Conservation (phyloP, 306 rosid genomes). For the Biancaea sappan region DNA sequence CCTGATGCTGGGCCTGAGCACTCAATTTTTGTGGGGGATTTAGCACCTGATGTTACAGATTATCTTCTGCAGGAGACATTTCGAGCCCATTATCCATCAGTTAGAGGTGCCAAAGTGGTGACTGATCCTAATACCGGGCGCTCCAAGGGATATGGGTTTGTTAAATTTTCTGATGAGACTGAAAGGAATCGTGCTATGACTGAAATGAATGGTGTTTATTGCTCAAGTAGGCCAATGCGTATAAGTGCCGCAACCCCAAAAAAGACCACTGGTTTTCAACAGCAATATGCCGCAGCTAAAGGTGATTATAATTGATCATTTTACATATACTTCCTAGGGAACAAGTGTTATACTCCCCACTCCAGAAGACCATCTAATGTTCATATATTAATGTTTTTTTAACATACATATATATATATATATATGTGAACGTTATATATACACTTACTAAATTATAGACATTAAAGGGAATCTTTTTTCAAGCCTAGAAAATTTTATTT, state of each 20-base stretch:
- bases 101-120: constrained; percentile 91
- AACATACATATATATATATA: background rate
- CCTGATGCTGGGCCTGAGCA: constrained; percentile 88
- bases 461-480: background rate
- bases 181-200: constrained; percentile 92
- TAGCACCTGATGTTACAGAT: constrained; percentile 94
- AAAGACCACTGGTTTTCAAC: constrained; percentile 66
- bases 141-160: constrained; percentile 91
- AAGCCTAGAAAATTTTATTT: background rate
- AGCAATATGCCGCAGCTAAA: constrained; percentile 44
- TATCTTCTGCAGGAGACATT: constrained; percentile 84
- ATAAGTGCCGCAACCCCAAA: constrained; percentile 91
- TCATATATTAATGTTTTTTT: background rate
- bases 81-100: constrained; percentile 70
- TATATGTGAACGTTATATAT: background rate
- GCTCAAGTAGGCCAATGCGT: constrained; percentile 92
- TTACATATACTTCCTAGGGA: background rate
- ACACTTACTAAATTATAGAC: background rate
- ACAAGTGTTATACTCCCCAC: background rate
- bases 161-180: constrained; percentile 77
- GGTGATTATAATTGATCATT: background rate
- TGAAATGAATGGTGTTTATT: constrained; percentile 89
- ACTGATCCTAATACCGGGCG: constrained; percentile 85
- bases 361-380: background rate
- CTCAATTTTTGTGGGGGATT: constrained; percentile 88